Evolutionary conservation across 2,329 filamentous ascomycete species (phyloP).

Genomic region (Beauveria sp.): DNA sequence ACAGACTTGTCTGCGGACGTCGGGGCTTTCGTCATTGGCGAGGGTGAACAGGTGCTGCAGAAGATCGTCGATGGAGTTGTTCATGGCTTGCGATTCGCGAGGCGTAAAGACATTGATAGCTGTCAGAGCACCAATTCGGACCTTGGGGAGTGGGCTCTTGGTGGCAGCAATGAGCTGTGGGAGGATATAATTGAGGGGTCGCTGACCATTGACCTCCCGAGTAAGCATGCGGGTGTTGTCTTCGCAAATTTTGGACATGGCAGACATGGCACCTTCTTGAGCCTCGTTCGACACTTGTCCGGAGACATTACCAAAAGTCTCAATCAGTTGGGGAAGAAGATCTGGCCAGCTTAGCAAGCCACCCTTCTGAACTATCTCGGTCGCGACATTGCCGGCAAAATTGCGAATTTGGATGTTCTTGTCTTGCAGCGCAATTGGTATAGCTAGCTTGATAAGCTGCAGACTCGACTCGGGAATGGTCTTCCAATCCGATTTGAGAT

Average conservation of each 20-base stretch:
- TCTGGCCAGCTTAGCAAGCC: slow-evolving; percentile 89
- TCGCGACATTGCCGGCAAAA: slow-evolving; percentile 88
- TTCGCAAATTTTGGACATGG: slow-evolving; percentile 91
- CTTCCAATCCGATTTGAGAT: slow-evolving; percentile 69
- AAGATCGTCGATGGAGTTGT: slow-evolving; percentile 72
- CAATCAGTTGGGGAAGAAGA: slow-evolving; percentile 73
- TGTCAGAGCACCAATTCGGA: slow-evolving; percentile 71
- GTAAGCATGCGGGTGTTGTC: slow-evolving; percentile 85
- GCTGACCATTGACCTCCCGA: slow-evolving; percentile 78
- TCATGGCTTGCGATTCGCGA: slow-evolving; percentile 72
- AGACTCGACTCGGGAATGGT: slow-evolving; percentile 67
- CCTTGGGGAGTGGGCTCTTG: slow-evolving; percentile 64
- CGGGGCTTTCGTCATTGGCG: slow-evolving; percentile 65
- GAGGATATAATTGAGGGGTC: slow-evolving; percentile 80
- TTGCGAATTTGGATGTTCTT: slow-evolving; percentile 74
- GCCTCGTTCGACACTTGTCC: slow-evolving; percentile 62
- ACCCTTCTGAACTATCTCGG: slow-evolving; percentile 77
- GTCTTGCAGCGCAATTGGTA: slow-evolving; percentile 76
- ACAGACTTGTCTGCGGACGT: slow-evolving; percentile 89
- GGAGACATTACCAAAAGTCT: slow-evolving; percentile 64
- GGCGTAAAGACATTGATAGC: slow-evolving; percentile 90
- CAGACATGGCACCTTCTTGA: slow-evolving; percentile 90
- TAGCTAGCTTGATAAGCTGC: slow-evolving; percentile 68
- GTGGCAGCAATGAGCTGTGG: slow-evolving; percentile 88
- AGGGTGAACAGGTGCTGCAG: slow-evolving; percentile 77